Conservation (phyloP, 208 protist species). For the Trypanosoma melophagium region DNA sequence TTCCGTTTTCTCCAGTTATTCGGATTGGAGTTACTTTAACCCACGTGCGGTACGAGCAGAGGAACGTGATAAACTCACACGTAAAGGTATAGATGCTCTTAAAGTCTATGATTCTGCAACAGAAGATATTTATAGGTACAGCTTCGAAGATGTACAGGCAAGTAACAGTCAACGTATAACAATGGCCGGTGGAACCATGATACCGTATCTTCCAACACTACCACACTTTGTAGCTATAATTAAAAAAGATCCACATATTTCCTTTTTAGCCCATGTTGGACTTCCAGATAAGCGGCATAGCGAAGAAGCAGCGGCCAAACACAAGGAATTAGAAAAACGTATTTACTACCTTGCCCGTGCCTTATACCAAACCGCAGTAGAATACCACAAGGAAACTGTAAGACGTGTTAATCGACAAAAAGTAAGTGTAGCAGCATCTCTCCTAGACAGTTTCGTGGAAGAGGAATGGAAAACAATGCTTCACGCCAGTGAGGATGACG, state of each 20-base stretch:
- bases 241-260: conserved; percentile 69
- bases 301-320: conserved; percentile 20
- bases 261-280: conserved; percentile 61
- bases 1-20: conserved; percentile 55
- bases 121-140: conserved; percentile 62
- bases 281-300: conserved; percentile 23
- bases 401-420: conserved; percentile 81
- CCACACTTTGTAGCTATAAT: conserved; percentile 74
- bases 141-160: conserved; percentile 48
- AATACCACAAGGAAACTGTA: conserved; percentile 66
- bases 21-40: conserved; percentile 85
- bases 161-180: conserved; percentile 28
- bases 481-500: not conserved
- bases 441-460: conserved; percentile 70
- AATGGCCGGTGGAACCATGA: conserved; percentile 37
- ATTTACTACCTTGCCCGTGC: conserved; percentile 56
- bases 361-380: conserved; percentile 59
- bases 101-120: conserved; percentile 61
- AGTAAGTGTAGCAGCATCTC: conserved; percentile 67
- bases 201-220: conserved; percentile 63
- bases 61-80: conserved; percentile 58
- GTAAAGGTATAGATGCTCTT: conserved; percentile 51
- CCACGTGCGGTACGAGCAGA: conserved; percentile 76
- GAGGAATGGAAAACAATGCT: conserved; percentile 36
- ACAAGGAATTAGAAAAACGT: conserved; percentile 54